A percentile compares a stretch with the other conserved stretches of the same genome.
These are phyloP conservation scores for Aspergillus indologenus DNA, from an alignment of 495 filamentous ascomycete species.

Conservation along the genomic window DNA sequence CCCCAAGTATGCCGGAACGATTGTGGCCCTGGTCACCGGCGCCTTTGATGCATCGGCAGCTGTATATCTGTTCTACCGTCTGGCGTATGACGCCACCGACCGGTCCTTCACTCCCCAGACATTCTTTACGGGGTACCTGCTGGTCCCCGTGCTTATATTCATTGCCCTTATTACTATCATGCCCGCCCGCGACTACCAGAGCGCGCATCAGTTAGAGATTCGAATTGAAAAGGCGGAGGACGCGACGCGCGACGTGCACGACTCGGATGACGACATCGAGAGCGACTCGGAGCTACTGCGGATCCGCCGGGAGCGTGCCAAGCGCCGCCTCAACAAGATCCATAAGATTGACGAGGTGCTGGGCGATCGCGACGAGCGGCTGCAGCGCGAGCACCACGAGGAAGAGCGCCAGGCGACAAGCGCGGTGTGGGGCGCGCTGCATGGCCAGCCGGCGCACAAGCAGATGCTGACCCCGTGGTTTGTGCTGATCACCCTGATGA, in stretches of 20 bases:
- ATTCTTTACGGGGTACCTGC: constrained; percentile 63
- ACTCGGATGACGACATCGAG: constrained; percentile 55
- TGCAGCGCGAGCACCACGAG: constrained; percentile 48
- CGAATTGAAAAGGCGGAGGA: constrained; percentile 58
- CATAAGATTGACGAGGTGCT: constrained; percentile 68
- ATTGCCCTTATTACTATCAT: constrained; percentile 57
- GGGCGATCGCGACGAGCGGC: constrained; percentile 50
- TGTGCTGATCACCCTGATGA: constrained; percentile 84
- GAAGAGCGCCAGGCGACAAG: constrained; percentile 51
- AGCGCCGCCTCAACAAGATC: constrained; percentile 60
- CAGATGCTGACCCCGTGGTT: constrained; percentile 90
- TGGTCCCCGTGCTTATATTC: constrained; percentile 56
- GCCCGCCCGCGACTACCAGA: constrained; percentile 61
- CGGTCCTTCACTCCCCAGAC: constrained; percentile 51
- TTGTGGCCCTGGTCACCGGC: constrained; percentile 66
- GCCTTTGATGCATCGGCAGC: constrained; percentile 71
- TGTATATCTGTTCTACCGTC: constrained; percentile 62
- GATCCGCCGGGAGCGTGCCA: constrained; percentile 55
- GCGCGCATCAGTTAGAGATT: constrained; percentile 55
- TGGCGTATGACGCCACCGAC: constrained; percentile 52
- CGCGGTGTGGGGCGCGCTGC: constrained; percentile 76
- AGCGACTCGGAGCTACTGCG: constrained; percentile 45
- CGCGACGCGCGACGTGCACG: constrained; percentile 49
- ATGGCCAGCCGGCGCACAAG: constrained; percentile 64
- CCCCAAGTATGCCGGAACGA: constrained; percentile 59